phyloP scores from a whole-genome alignment of 2,329 filamentous ascomycete genomes.

The Diaporthe capsici region DNA sequence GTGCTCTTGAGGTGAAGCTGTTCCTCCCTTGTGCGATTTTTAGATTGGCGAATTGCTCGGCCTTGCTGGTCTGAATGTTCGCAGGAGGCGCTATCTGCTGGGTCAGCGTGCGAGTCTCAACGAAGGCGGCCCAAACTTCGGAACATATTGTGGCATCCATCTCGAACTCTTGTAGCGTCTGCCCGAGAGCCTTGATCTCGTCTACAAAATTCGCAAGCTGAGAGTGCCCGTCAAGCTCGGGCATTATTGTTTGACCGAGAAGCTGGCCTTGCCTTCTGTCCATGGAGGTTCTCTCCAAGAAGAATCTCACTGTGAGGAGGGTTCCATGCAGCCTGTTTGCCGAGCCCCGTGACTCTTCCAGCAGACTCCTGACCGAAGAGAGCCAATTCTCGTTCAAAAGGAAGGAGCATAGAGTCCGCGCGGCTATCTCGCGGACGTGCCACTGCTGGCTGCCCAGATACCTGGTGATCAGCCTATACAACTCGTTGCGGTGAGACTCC shows the following conservation, averaged over 20 bases:
- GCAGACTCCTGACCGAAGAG: conserved; percentile 54
- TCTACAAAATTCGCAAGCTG: background rate
- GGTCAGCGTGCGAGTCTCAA: conserved; percentile 62
- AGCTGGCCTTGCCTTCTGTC: conserved; percentile 11
- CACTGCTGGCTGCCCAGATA: conserved; percentile 80
- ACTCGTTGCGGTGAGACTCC: conserved; percentile 64
- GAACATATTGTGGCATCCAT: conserved; percentile 46
- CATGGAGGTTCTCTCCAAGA: conserved; percentile 66
- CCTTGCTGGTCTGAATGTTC: background rate
- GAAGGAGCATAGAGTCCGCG: conserved; percentile 78
- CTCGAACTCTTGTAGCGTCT: conserved; percentile 35
- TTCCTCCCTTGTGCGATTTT: background rate
- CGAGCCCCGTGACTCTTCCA: conserved; percentile 51
- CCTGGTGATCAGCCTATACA: conserved; percentile 70
- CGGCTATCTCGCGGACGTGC: conserved; percentile 87
- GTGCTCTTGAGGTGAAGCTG: conserved; percentile 47
- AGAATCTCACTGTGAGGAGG: conserved; percentile 68
- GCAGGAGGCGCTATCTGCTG: conserved; percentile 48
- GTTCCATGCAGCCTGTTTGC: conserved; percentile 72
- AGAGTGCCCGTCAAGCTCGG: background rate
- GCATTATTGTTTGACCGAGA: conserved; percentile 17
- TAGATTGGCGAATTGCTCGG: background rate
- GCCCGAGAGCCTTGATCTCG: conserved; percentile 30
- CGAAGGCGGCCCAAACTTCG: conserved; percentile 60
- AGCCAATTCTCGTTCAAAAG: conserved; percentile 67